Base-by-base conservation (phyloP, 129 eudicot species). In the Tanacetum coccineum region DNA sequence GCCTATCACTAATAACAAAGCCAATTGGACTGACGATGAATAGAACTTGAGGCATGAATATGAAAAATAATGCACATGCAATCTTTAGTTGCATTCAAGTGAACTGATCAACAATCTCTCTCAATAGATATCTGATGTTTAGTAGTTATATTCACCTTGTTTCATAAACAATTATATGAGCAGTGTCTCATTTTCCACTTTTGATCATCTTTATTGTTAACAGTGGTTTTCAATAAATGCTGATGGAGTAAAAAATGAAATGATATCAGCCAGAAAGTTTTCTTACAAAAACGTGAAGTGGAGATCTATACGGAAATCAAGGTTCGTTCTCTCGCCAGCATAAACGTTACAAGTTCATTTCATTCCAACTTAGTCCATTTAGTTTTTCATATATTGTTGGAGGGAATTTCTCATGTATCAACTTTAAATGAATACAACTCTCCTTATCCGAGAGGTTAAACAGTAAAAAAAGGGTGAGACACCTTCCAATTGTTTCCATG, bases 151-250 rank as follows among this genome's bases (percentile, higher is more conserved):
- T 18, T 15, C 20, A 56, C 1, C 14, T 64, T 64, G 54, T 22
- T 13, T 46, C 55, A 22, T 25, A 13, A 65, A 28, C 14, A 28
- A 22, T 8, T 49, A 13, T 21, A 66, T 25, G 59, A n/a, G 14
- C 6, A 7, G 7, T 56, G 22, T 48, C 45, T 48, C 45, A 28
- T 47, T 61, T 70, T 17, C 49, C 22, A 17, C 59, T 59, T 70
- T 59, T 4, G 36, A 54, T 66, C 36, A n/a, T 18, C 40, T 18
- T 59, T 30, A 14, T 0, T 26, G 47, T 39, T n/a, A 62, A 62
- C 72, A 74, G 78, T 74, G 72, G 72, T 46, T 74, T 58, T 74
- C 78, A 36, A 54, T 64, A 3, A 39, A 57, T 57, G 65, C 3
- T n/a, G 64, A 73, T 55, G 78, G 78, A 64, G 40, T 15, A 22